A percentile compares a stretch with the other conserved stretches of the same genome.
Evolutionary conservation across 495 filamentous ascomycete species (phyloP).

Genomic region (Daldinia loculata): DNA sequence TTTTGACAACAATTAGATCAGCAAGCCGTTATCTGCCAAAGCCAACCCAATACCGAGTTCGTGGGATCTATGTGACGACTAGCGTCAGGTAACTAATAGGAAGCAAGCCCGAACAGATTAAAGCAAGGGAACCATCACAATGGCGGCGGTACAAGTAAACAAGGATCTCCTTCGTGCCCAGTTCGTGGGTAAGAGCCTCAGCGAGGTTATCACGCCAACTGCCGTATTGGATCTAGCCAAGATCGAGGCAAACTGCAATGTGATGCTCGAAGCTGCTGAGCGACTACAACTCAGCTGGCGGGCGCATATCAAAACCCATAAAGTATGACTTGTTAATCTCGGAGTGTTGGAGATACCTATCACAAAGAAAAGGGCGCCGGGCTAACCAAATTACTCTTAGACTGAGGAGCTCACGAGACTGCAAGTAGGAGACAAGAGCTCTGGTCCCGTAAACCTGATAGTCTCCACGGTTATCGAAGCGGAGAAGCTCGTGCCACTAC

Average conservation of each 20-base stretch:
- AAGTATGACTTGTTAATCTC: slow-evolving; percentile 57
- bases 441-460: slow-evolving; percentile 68
- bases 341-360: not conserved
- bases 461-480: slow-evolving; percentile 83
- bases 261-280: slow-evolving; percentile 73
- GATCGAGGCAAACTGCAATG: slow-evolving; percentile 71
- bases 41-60: slow-evolving; percentile 1
- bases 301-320: slow-evolving; percentile 89
- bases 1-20: not conserved
- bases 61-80: not conserved
- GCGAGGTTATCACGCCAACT: slow-evolving; percentile 70
- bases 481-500: slow-evolving; percentile 70
- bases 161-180: slow-evolving; percentile 55
- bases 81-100: not conserved
- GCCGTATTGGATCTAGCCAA: slow-evolving; percentile 75
- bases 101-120: not conserved
- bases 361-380: not conserved
- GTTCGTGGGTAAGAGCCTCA: slow-evolving; percentile 70
- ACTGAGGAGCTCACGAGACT: slow-evolving; percentile 76
- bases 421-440: slow-evolving; percentile 68
- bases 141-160: slow-evolving; percentile 40
- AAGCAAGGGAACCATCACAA: slow-evolving; percentile 14
- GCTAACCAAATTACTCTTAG: slow-evolving; percentile 48
- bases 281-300: slow-evolving; percentile 72
- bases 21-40: too few relatives aligned